These are phyloP conservation scores for Pyronema omphalodes DNA, from an alignment of 495 filamentous ascomycete species.

Conservation along the genomic window DNA sequence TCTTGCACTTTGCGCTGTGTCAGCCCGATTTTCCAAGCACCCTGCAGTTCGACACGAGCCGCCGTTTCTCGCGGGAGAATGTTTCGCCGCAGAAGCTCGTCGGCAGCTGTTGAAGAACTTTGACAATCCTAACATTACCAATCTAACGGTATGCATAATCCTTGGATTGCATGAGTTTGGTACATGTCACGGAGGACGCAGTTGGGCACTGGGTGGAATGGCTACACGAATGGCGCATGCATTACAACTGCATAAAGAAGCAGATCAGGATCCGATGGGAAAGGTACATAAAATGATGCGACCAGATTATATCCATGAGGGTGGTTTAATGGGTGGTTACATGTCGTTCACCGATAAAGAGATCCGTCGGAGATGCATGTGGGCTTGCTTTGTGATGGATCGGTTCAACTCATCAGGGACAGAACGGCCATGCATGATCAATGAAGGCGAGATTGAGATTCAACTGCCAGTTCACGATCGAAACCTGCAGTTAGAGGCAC, in stretches of 20 bases:
- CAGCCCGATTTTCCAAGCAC: conserved; percentile 88
- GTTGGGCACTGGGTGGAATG: conserved; percentile 88
- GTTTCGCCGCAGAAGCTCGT: conserved; percentile 69
- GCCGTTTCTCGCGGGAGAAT: conserved; percentile 76
- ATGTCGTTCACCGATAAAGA: conserved; percentile 85
- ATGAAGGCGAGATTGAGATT: conserved; percentile 72
- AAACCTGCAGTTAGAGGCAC: conserved; percentile 79
- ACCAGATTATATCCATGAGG: conserved; percentile 33
- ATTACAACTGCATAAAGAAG: conserved; percentile 78
- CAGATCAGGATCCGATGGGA: conserved; percentile 63
- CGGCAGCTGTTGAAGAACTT: conserved; percentile 71
- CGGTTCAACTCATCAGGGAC: conserved; percentile 92
- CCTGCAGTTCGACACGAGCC: conserved; percentile 68
- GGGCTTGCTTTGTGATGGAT: conserved; percentile 95
- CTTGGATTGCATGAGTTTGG: conserved; percentile 90
- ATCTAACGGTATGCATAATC: conserved; percentile 70
- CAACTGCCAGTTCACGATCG: conserved; percentile 82
- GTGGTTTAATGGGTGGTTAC: conserved; percentile 25
- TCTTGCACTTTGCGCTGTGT: conserved; percentile 79
- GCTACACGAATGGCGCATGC: conserved; percentile 95
- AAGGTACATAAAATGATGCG: conserved; percentile 15
- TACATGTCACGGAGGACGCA: conserved; percentile 86
- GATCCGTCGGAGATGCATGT: conserved; percentile 86
- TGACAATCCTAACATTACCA: conserved; percentile 90
- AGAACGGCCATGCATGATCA: conserved; percentile 78